Evolutionary conservation across 1,284 basidiomycete species (phyloP).

Genomic region (Fomes fomentarius): DNA sequence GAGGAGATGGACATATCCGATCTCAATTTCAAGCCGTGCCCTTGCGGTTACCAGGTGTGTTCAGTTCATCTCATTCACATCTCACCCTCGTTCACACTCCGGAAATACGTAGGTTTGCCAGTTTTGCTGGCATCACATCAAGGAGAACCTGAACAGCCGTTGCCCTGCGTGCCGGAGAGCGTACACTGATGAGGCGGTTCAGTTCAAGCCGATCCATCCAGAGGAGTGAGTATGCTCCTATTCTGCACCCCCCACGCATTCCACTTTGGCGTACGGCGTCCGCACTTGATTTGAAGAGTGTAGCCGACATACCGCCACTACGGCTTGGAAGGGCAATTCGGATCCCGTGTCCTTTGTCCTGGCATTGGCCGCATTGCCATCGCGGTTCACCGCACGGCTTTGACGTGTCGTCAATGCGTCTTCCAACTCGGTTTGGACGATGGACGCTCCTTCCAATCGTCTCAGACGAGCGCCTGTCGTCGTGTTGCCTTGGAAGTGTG

Average conservation of each 20-base stretch:
- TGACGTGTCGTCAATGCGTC: too few species aligned
- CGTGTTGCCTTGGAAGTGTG: neutral
- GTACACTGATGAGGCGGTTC: conserved; percentile 92
- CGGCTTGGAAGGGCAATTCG: neutral
- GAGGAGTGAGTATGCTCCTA: conserved; percentile 80
- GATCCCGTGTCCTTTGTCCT: neutral
- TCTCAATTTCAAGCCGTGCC: conserved; percentile 99
- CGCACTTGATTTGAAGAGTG: neutral
- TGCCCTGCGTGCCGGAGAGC: conserved; percentile 96
- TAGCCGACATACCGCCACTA: neutral
- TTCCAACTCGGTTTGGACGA: too few species aligned
- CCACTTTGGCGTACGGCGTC: neutral
- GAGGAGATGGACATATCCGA: conserved; percentile 99
- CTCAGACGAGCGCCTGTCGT: neutral
- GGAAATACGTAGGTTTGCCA: conserved; percentile 81
- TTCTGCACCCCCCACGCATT: neutral
- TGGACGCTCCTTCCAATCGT: neutral
- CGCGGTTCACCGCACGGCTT: too few species aligned
- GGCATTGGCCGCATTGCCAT: too few species aligned
- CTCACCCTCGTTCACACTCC: neutral
- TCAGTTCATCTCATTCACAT: neutral
- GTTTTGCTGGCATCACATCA: conserved; percentile 99
- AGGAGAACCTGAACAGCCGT: conserved; percentile 93
- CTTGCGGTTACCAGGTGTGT: conserved; percentile 95
- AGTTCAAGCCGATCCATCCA: conserved; percentile 94